Evolutionary conservation across 495 filamentous ascomycete species (phyloP), one percentile per base, ranked within the genome.

Genomic region (Bombardia bombarda): DNA sequence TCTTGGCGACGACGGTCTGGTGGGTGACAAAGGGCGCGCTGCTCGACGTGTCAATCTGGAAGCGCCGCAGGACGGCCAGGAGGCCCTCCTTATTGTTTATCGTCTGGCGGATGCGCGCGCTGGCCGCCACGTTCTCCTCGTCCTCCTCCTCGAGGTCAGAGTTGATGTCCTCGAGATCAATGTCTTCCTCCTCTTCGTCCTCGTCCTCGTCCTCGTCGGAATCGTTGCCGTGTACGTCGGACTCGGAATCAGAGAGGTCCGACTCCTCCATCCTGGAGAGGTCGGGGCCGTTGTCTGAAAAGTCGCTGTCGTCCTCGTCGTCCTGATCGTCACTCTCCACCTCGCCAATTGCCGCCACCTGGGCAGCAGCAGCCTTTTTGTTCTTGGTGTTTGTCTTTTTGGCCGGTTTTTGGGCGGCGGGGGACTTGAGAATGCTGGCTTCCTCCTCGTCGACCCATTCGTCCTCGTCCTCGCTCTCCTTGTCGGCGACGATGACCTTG

Each of bases 21-120:
- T 80, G 76, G 45, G 70, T 68, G 36, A 63, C 63, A 53, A 82
- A 82, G 21, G 73, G 60, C 1, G 69, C 56, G 32, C 58, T 66
- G 28, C 59, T 58, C 42, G 73, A 45, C 70, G 51, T 73, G 42
- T 86, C 77, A 49, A 86, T 61, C 35, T 69, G 62, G 55, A 98
- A 88, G 53, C 87, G 85, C 53, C 83, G 83, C 42, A 88, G 72
- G 22, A 86, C 76, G 46, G 82, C 67, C 43, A 72, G 78, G 26
- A 98, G 85, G 17, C 87, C 92, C 43, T 85, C 67, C 39, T 85
- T 87, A 70, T 98, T 98, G 74, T 98, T 96, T 69, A 96, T 96
- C 33, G 89, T 96, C 49, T 95, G 82, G 50, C 90, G 87, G 57
- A 92, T 87, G 62, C 93, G 82, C 14, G 88, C 84, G 39, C 92